These are phyloP conservation scores for Eimeria maxima DNA, from an alignment of 169 alveolate genomes.

Conservation along the genomic window DNA sequence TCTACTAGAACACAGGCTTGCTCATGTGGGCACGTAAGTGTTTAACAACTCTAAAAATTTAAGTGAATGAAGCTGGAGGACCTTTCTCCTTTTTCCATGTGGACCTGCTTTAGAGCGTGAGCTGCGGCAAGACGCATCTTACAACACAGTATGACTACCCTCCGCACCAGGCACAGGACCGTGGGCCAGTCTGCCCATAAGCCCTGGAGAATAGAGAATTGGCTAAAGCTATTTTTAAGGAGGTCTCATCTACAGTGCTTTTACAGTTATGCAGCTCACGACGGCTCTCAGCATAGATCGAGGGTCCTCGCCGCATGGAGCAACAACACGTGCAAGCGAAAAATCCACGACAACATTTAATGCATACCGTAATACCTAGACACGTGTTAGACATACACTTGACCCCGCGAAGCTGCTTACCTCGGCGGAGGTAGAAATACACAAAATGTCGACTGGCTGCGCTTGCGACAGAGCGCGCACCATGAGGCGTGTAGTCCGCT, in stretches of 20 bases:
- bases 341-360: background rate
- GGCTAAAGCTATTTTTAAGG: background rate
- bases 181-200: background rate
- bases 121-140: background rate
- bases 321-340: background rate
- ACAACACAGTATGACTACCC: background rate
- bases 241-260: background rate
- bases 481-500: background rate
- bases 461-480: background rate
- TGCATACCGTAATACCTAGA: background rate
- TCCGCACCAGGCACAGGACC: background rate
- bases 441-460: background rate
- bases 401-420: background rate
- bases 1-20: too few relatives aligned
- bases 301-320: background rate
- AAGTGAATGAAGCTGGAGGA: background rate
- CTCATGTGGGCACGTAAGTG: too few relatives aligned
- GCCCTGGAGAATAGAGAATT: background rate
- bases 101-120: background rate
- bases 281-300: background rate
- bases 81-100: background rate
- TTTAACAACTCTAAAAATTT: too few relatives aligned
- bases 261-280: background rate
- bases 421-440: background rate
- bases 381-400: background rate